phyloP scores from a whole-genome alignment of 2,329 filamentous ascomycete species.

The Xylaria sp. region DNA sequence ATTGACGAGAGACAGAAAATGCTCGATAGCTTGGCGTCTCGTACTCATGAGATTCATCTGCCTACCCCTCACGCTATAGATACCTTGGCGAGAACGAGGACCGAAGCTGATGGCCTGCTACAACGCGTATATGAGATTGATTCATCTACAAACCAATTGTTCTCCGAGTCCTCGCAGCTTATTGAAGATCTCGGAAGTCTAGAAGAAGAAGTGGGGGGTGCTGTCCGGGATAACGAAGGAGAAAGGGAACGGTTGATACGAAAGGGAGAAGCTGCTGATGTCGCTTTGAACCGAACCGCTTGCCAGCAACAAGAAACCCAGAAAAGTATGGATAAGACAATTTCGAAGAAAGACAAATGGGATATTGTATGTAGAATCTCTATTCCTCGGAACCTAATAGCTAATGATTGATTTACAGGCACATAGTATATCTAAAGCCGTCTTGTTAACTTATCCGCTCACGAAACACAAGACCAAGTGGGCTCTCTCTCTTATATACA shows the following conservation, averaged over 20 bases:
- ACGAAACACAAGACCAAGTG: constrained; percentile 1
- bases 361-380: neutral
- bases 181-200: neutral
- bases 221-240: neutral
- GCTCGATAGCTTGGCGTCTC: neutral
- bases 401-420: neutral
- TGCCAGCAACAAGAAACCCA: neutral
- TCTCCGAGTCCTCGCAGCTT: neutral
- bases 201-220: neutral
- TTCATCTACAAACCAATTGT: neutral
- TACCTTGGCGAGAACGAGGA: neutral
- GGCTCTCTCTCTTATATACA: neutral
- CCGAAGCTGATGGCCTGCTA: neutral
- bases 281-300: neutral
- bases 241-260: neutral
- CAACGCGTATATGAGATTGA: neutral
- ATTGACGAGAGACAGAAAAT: neutral
- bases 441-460: neutral
- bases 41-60: neutral
- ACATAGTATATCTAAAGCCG: neutral
- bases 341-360: neutral
- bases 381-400: neutral
- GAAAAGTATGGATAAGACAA: neutral
- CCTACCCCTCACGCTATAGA: neutral
- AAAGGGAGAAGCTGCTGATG: neutral